These are phyloP conservation scores for Debaryomycetaceae sp. DNA, from an alignment of 1,139 yeast species.

Conservation along the genomic window DNA sequence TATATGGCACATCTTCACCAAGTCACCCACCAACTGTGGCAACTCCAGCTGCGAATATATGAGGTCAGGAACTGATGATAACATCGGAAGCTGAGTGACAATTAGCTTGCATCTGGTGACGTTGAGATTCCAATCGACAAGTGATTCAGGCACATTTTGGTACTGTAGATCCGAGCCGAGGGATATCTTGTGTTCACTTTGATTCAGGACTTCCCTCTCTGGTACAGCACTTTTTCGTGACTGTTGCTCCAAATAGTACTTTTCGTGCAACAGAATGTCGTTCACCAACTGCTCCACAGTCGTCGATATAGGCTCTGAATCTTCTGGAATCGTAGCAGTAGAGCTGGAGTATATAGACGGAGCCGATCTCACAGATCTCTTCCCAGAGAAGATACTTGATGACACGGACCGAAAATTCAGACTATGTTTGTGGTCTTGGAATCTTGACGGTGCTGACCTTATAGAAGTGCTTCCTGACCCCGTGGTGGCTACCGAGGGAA, in stretches of 20 bases:
- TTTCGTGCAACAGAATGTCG: slow-evolving; percentile 42
- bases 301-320: slow-evolving; percentile 39
- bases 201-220: slow-evolving; percentile 16
- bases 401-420: slow-evolving; percentile 27
- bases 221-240: slow-evolving; percentile 6
- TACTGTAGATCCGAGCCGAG: slow-evolving; percentile 40
- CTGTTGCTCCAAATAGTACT: slow-evolving; percentile 21
- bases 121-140: slow-evolving; percentile 48
- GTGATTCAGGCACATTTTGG: slow-evolving; percentile 38
- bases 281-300: slow-evolving; percentile 46
- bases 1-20: slow-evolving; percentile 40
- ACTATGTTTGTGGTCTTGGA: slow-evolving; percentile 12
- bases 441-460: slow-evolving; percentile 33
- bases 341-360: slow-evolving; percentile 42
- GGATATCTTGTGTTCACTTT: slow-evolving; percentile 34
- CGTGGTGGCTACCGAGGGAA: slow-evolving; percentile 29
- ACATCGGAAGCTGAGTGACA: slow-evolving; percentile 36
- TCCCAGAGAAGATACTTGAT: slow-evolving; percentile 31
- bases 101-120: slow-evolving; percentile 45
- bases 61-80: slow-evolving; percentile 37
- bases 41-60: slow-evolving; percentile 30
- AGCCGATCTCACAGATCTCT: slow-evolving; percentile 41
- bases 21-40: slow-evolving; percentile 45
- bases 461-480: slow-evolving; percentile 23
- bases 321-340: slow-evolving; percentile 49